phyloP scores from a whole-genome alignment of 73 alveolate species.

The Strombidium stylifer region DNA sequence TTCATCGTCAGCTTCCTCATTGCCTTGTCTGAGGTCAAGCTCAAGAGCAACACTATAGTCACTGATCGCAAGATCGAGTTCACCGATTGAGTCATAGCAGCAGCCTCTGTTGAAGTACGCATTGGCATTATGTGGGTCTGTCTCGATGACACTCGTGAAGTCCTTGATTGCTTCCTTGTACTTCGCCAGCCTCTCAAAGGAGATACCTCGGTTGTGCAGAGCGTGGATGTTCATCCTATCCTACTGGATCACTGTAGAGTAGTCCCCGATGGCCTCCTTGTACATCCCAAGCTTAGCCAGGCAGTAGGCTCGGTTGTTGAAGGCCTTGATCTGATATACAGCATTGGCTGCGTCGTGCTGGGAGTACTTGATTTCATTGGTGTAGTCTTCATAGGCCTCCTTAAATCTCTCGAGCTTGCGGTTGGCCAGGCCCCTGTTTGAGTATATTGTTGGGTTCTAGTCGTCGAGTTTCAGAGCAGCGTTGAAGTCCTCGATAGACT shows the following conservation, averaged over 20 bases:
- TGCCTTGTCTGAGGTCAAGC: constrained; percentile 65
- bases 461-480: constrained; percentile 91
- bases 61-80: constrained; percentile 77
- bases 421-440: constrained; percentile 93
- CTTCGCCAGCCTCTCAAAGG: constrained; percentile 88
- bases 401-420: constrained; percentile 93
- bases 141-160: constrained; percentile 82
- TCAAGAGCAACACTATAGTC: constrained; percentile 90
- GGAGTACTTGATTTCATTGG: constrained; percentile 74
- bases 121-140: constrained; percentile 94
- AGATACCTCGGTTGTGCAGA: constrained; percentile 92
- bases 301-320: constrained; percentile 95
- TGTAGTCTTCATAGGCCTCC: constrained; percentile 91
- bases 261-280: constrained; percentile 93
- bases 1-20: constrained; percentile 23
- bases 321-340: constrained; percentile 85
- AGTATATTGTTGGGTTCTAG: constrained; percentile 87
- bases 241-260: constrained; percentile 69
- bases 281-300: constrained; percentile 88
- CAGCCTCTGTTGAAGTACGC: constrained; percentile 99
- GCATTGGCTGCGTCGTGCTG: no score
- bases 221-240: constrained; percentile 92
- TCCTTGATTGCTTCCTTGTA: constrained; percentile 95
- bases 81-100: constrained; percentile 91
- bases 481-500: constrained; percentile 90